These are phyloP conservation scores for Pueraria montana DNA, from an alignment of 306 rosid genomes.

Conservation along the genomic window DNA sequence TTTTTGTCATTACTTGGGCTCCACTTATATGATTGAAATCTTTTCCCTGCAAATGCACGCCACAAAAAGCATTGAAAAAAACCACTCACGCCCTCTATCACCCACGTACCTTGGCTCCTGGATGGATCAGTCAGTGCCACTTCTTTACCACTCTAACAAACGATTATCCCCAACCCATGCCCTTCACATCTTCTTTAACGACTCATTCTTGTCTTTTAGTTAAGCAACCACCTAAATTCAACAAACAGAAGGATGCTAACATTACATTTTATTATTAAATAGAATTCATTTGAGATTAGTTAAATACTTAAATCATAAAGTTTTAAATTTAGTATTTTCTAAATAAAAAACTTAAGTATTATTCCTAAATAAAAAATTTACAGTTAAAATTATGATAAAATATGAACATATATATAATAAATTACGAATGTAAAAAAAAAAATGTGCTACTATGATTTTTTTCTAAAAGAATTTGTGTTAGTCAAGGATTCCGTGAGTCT, in stretches of 20 bases:
- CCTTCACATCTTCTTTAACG: not conserved
- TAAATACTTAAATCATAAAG: not conserved
- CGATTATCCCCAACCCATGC: not conserved
- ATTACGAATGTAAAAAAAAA: not conserved
- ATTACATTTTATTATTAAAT: not conserved
- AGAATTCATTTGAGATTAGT: not conserved
- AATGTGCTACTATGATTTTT: not conserved
- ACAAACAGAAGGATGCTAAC: not conserved
- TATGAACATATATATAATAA: not conserved
- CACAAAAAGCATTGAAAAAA: slow-evolving; percentile 31
- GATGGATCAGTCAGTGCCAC: not conserved
- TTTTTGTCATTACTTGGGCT: not conserved
- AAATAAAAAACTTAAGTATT: not conserved
- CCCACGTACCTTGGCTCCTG: not conserved
- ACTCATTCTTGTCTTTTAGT: slow-evolving; percentile 10
- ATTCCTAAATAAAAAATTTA: not conserved
- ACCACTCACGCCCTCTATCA: not conserved
- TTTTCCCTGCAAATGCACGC: slow-evolving; percentile 47
- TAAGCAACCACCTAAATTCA: not conserved
- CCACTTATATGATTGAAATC: slow-evolving; percentile 35
- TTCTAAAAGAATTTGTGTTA: not conserved
- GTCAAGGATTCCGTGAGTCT: not conserved
- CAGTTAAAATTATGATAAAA: not conserved
- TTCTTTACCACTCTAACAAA: not conserved
- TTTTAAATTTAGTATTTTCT: not conserved